These are phyloP conservation scores for Acanthamoeba triangularis DNA, from an alignment of 208 protist genomes.

Conservation along the genomic window DNA sequence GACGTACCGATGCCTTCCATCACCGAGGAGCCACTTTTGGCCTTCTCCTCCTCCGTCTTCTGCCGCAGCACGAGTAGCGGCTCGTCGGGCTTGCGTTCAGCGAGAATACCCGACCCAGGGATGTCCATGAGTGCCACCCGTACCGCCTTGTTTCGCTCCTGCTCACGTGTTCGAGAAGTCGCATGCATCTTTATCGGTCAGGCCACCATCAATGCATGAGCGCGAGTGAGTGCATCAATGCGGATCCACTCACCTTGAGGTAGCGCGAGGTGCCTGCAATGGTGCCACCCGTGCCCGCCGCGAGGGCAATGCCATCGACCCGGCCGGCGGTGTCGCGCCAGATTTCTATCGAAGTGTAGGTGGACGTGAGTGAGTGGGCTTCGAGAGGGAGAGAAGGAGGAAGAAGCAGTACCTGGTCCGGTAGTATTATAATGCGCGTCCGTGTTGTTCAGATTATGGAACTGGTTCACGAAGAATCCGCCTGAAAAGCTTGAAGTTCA, in stretches of 20 bases:
- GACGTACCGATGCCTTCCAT: conserved; percentile 82
- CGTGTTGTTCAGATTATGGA: conserved; percentile 89
- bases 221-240: no score
- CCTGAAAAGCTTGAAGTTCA: neutral
- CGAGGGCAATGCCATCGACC: conserved; percentile 77
- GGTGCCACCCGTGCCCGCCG: conserved; percentile 89
- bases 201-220: no score
- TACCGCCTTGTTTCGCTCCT: neutral
- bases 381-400: neutral
- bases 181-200: neutral
- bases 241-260: conserved; percentile 75
- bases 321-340: neutral
- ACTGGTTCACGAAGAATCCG: conserved; percentile 88
- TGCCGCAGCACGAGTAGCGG: neutral
- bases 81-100: neutral
- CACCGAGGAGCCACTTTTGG: conserved; percentile 55
- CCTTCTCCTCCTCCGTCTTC: conserved; percentile 75
- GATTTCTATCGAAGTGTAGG: neutral
- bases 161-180: no score
- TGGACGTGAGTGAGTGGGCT: neutral
- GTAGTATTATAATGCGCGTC: conserved; percentile 86
- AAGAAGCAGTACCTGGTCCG: conserved; percentile 87
- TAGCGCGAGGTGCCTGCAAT: conserved; percentile 85
- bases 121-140: conserved; percentile 77
- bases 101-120: conserved; percentile 75